Base-by-base conservation (phyloP, 73 alveolate genomes). In the Tetrahymena borealis region DNA sequence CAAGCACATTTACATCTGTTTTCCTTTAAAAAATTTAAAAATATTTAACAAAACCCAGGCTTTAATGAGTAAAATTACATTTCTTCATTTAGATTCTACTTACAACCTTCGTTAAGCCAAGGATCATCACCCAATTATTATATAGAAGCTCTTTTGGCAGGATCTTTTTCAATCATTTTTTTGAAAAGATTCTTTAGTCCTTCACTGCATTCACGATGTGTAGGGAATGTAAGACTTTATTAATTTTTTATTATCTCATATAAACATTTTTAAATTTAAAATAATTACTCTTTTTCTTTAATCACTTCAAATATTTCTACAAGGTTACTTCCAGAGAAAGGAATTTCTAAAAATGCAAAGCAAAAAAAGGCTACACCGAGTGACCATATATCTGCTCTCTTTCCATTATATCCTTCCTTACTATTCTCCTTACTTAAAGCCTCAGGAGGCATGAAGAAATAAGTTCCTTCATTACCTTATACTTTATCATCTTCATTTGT, bases 351-450 rank as follows among this genome's bases (percentile, higher is more conserved):
- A 90, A 92, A 98, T 7, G 97, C 93, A 60, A 98, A 90, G 32
- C 98, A 97, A 96, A 96, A 98, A 35, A 97, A 92, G 16, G 99
- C 97, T 2, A 98, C 94, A 12, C 99, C 99, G 32, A 98, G 92
- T 0, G 99, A 99, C 99, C 99, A 98, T 11, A 98, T 97, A 95
- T 98, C 99, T 9, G 98, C 96, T 32, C 99, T 98, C 92, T 98
- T 98, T 38, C 99, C 99, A 78, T 96, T 95, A 90, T 94, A 98
- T 33, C 96, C 96, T 38, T 94, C 95, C 78, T 93, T 93, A n/a
- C 78, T 94, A 31, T 93, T 93, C 32, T 95, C 96, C 38, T 98
- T 94, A 32, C 93, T 94, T 78, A 99, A 98, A 39, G 98, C 97
- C 91, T 98, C 99, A 28, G 99, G 99, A 31, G 99, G 98, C 97